Base-by-base conservation (phyloP, 2,329 filamentous ascomycete species). In the Rhinocladiella mackenziei region DNA sequence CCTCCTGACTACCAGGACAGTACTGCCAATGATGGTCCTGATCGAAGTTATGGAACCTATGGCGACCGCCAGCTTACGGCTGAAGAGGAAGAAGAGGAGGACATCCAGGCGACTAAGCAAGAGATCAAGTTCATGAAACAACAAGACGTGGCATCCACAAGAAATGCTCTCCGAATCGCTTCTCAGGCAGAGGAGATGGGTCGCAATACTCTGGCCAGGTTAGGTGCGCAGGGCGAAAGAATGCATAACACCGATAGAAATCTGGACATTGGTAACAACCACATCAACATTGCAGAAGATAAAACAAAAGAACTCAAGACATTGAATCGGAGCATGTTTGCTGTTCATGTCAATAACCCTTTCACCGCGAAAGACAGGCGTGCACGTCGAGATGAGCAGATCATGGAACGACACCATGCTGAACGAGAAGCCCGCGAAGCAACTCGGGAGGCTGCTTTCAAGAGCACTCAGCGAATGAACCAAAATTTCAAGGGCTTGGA, bases 321-420 rank as follows among this genome's bases (percentile, higher is more conserved):
- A 1, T 72, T 94, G 37, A 94, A 96, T 66, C 75, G 84, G 51
- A 89, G 83, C 70, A 94, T 96, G 88, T 95, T 95, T 60, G 85
- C 86, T 4, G 78, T 89, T 15, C 84, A 89, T 59, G 82, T 89
- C 18, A 73, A 74, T 40, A 88, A 88, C 57, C 84, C 84, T 0
- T 87, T 95, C 62, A 92, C 86, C 0, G 80, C 79, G 10, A 80
- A 77, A 51, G 77, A 75, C 54, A 77, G 83, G 32, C 76, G 75
- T 19, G 72, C 74, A 42, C 79, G 78, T 45, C 76, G 79, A 29
- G 86, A 92, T 53, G 73, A 83, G 38, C 74, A 78, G 42, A 76
- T 86, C 32, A 71, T 94, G 59, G 79, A 83, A 33, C 82, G 82
- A 33, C 76, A 81, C 53, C 70, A 71, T 19, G 59, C 66, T 8